Evolutionary conservation across 441 rosid genomes (phyloP), one percentile per base, ranked within the genome.

Genomic region (Syzygium malaccense): DNA sequence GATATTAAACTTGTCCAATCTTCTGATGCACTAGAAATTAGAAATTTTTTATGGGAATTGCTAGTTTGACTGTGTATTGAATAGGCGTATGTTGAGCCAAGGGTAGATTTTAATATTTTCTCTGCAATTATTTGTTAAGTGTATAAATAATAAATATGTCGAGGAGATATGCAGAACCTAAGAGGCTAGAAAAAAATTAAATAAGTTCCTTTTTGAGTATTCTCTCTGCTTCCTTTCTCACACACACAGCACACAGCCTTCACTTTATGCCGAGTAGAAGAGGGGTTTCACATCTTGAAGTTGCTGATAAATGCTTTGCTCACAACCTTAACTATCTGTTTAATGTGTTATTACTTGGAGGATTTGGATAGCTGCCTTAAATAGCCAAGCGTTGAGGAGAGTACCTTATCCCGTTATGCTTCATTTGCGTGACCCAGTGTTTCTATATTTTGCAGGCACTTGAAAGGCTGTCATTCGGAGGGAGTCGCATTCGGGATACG

Each of bases 381-480:
- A 23, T 75, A 12, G 83, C 83, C n/a, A 41, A 75, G n/a, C n/a
- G 5, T 41, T 75, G 83, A 75, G 28, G 15, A 37, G 80, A 37
- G 51, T 37, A 14, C 15, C 83, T 20, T 37, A 37, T 37, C 13
- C 17, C 17, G 14, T 20, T 75, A 75, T 75, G 51, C 83, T 75
- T 75, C 51, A 75, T n/a, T 75, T 41, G 83, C n/a, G 18, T 75
- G 51, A 75, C 18, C n/a, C 83, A 41, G n/a, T 23, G 51, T 68
- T 14, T 80, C 86, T 56, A 25, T 41, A 66, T 84, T 88, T 71
- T 91, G 87, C 97, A 98, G 99, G 98, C 96, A 87, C 94, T 98
- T 9, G 98, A 96, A 91, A 94, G 98, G 86, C 93, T 94, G 19
- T 96, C 98, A n/a, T 94, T 98, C 32, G 95, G 96, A 88, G 96